Evolutionary conservation across 805 yeast species (phyloP), one percentile per base, ranked within the genome.

Genomic region (Candida peoriensis): DNA sequence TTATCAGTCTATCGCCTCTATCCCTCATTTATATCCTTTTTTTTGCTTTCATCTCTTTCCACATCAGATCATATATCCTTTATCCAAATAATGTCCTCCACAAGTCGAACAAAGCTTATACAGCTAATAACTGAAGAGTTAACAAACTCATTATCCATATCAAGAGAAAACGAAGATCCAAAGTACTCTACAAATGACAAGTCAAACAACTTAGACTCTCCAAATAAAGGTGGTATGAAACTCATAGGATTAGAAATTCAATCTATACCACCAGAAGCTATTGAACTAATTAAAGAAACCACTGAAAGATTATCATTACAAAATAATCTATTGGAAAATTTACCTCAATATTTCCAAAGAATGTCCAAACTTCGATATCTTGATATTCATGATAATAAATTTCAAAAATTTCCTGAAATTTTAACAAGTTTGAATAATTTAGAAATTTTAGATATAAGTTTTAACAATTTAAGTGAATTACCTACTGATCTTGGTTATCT

Each of bases 371-470:
- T 83, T 34, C 63, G 74, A 36, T 80, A 77, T 42, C 58, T 85
- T 37, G 90, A 84, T 54, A 57, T 85, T 30, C 82, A 83, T 51
- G 63, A 67, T 39, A 85, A 85, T 53, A 52, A 60, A 29, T 65
- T 85, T 33, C 44, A 63, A 3, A 64, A 59, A 30, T 67, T 84
- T 29, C 88, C 94, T 0, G 54, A 58, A 1, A 50, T 66, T 6
- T 47, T 74, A 39, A 39, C 54, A 18, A 54, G 54, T 24, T 53
- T 64, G 44, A 47, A 54, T 10, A 62, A 65, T 7, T 58, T 84
- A 36, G 89, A 81, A 47, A 76, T 78, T 33, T 56, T 84, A 27
- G 90, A 84, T 55, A 54, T 83, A 15, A 76, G 87, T 15, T 57
- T 63, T 24, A 84, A 84, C 52, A 55, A 53, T 18, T 57, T 84